Base-by-base conservation (phyloP, 2,329 filamentous ascomycete species). In the Phaeosphaeriaceae sp. region DNA sequence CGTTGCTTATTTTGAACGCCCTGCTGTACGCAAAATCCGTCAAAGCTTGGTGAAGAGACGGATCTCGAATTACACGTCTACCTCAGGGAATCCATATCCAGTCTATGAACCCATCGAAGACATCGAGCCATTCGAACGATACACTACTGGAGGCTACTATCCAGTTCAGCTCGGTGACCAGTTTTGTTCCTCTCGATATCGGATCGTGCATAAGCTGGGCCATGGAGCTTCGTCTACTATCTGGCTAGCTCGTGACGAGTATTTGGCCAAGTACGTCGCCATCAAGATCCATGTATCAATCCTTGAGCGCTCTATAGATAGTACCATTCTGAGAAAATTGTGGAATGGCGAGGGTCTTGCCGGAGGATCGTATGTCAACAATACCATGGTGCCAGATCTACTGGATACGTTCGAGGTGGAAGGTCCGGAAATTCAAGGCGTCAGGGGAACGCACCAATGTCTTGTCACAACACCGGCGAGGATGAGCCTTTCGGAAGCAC, bases 381-480 rank as follows among this genome's bases (percentile, higher is more conserved):
- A 28, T 32, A 24, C 50, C 19, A 35, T 59, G 22, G 50, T 62
- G 42, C 56, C 56, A 55, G 51, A 59, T 23, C 26, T 59, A 10
- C 67, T 77, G 13, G 74, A 78, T 51, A 55, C 70, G 1, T 81
- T 81, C 48, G 32, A 75, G 26, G 57, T 80, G 32, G 49, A 67
- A 21, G 75, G 74, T 1, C 70, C 72, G 9, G 50, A 71, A 21
- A 74, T 77, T 15, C 66, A 65, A 24, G 60, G 60, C 15, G 13
- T n/a, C 15, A 52, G 17, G 40, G 23, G 49, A 48, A 60, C 44
- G 50, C 76, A 80, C 66, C 60, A 57, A 49, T 80, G 77, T 43
- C 70, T 80, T 7, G 72, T 79, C 9, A 77, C 77, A 48, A 68
- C 67, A 17, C 74, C 71, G 8, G 73, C 76, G 65, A 67, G 68